These are phyloP conservation scores for Usnea hakonensis DNA, from an alignment of 495 filamentous ascomycete species.

Conservation along the genomic window DNA sequence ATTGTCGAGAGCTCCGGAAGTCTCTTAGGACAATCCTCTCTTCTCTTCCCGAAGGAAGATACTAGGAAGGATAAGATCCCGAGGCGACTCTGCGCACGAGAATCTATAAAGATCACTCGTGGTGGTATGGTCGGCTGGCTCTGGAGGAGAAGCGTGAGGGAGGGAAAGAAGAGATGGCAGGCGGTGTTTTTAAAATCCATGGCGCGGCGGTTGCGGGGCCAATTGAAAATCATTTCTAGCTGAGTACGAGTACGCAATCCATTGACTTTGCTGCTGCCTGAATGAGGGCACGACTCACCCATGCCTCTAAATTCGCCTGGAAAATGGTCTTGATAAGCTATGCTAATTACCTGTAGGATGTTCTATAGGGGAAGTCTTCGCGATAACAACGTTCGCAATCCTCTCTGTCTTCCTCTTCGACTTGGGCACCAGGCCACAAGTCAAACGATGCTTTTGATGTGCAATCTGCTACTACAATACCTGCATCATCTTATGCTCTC, in stretches of 20 bases:
- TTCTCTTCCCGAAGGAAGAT: slow-evolving; percentile 20
- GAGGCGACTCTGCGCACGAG: slow-evolving; percentile 28
- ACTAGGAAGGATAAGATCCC: slow-evolving; percentile 23
- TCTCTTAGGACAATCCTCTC: slow-evolving; percentile 22
- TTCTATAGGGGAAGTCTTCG: too few species aligned
- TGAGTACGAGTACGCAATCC: too few species aligned
- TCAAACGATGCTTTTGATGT: neutral
- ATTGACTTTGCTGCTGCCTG: too few species aligned
- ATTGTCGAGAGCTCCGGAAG: slow-evolving; percentile 26
- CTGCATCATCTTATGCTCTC: neutral
- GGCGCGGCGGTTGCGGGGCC: neutral
- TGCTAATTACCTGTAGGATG: too few species aligned
- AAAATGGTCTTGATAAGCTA: too few species aligned
- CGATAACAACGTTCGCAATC: too few species aligned
- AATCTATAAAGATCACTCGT: slow-evolving; percentile 24
- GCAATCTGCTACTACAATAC: neutral
- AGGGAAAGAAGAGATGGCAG: neutral
- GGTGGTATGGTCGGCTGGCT: slow-evolving; percentile 25
- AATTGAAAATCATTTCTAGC: neutral
- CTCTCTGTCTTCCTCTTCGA: neutral
- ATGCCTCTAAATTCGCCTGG: too few species aligned
- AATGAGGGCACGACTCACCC: too few species aligned
- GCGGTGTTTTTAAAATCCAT: neutral
- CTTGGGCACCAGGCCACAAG: neutral
- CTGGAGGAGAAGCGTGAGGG: slow-evolving; percentile 23